phyloP scores from a whole-genome alignment of 305 asterid genomes.

The Plantago coronopus region DNA sequence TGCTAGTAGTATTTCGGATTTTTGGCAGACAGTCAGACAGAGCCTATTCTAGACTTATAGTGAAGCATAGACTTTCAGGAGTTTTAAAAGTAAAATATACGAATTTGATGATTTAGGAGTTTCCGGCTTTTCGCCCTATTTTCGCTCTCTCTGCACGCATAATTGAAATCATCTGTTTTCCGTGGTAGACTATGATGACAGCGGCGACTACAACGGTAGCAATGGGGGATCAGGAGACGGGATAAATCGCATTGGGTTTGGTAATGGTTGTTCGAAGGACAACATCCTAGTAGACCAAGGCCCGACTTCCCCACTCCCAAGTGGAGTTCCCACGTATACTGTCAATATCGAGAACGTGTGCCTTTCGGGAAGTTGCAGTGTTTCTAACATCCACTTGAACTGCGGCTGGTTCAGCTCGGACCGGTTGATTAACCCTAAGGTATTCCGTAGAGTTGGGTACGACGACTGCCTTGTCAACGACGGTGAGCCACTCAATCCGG shows the following conservation, averaged over 20 bases:
- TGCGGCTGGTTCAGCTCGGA: slow-evolving; percentile 79
- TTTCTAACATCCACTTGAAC: slow-evolving; percentile 52
- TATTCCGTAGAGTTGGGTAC: slow-evolving; percentile 41
- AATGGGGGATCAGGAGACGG: slow-evolving; percentile 16
- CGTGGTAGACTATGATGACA: background rate
- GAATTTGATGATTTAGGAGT: too few relatives aligned
- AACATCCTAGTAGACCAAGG: slow-evolving; percentile 44
- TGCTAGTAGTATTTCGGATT: too few relatives aligned
- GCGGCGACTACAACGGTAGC: background rate
- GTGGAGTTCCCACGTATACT: slow-evolving; percentile 62
- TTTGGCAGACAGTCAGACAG: too few relatives aligned
- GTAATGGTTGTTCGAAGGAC: slow-evolving; percentile 33
- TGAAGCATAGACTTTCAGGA: too few relatives aligned
- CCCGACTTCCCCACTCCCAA: slow-evolving; percentile 39
- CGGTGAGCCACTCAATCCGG: slow-evolving; percentile 44
- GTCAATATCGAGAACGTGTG: slow-evolving; percentile 47
- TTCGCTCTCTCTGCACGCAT: too few relatives aligned
- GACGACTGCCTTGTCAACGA: slow-evolving; percentile 62
- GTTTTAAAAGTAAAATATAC: too few relatives aligned
- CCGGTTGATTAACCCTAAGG: slow-evolving; percentile 37
- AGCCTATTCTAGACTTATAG: too few relatives aligned
- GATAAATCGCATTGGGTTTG: slow-evolving; percentile 32
- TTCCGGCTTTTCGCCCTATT: too few relatives aligned
- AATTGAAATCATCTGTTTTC: background rate
- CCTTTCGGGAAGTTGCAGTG: slow-evolving; percentile 33